Evolutionary conservation across 148 eudicot species (phyloP).

Genomic region (Vaccinium macrocarpon): DNA sequence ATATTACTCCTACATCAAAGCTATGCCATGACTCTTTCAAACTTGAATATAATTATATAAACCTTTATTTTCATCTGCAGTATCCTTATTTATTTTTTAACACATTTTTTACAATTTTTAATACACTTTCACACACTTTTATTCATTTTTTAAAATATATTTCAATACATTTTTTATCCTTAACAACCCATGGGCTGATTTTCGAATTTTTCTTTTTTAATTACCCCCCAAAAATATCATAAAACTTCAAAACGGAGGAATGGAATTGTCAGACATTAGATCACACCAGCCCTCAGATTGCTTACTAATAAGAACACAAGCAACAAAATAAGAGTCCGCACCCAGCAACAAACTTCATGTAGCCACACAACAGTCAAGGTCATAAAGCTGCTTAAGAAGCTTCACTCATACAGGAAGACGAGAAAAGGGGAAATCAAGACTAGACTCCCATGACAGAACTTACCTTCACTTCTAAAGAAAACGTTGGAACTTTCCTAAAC

Average conservation of each 20-base stretch:
- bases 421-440: not conserved
- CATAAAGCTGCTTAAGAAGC: not conserved
- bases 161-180: no score
- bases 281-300: not conserved
- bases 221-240: no score
- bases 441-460: constrained; percentile 18
- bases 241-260: not conserved
- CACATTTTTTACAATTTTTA: no score
- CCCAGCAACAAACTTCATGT: not conserved
- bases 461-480: constrained; percentile 83
- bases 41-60: no score
- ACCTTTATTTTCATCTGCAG: not conserved
- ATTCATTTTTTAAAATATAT: no score
- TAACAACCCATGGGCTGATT: no score
- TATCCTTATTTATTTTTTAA: no score
- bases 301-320: not conserved
- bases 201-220: no score
- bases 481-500: constrained; percentile 87
- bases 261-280: not conserved
- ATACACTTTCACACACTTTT: no score
- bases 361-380: not conserved
- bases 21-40: no score
- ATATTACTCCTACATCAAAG: no score
- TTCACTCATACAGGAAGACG: not conserved
- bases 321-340: not conserved